Evolutionary conservation across 2,329 filamentous ascomycete species (phyloP).

Genomic region (Calonectria henricotiae): DNA sequence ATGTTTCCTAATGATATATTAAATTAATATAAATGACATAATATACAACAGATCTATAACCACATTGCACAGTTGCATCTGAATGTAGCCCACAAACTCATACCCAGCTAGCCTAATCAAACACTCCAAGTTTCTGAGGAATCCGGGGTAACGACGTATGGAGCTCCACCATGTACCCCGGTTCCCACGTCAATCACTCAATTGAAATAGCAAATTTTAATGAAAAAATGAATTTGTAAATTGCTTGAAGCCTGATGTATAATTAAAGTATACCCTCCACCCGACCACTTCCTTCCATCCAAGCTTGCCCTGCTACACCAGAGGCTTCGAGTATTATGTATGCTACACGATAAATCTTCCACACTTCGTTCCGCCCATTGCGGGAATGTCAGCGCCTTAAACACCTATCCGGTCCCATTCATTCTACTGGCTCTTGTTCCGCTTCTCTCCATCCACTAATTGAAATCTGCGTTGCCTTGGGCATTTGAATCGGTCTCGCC

Average conservation of each 20-base stretch:
- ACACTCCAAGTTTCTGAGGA: conserved; percentile 5
- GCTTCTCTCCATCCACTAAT: conserved; percentile 56
- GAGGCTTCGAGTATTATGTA: conserved; percentile 39
- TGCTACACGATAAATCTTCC: conserved; percentile 36
- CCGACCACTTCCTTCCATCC: conserved; percentile 34
- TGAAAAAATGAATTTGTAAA: conserved; percentile 21
- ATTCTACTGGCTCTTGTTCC: conserved; percentile 2
- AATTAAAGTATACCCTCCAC: conserved; percentile 35
- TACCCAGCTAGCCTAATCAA: conserved; percentile 1
- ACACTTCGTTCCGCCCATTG: conserved; percentile 21
- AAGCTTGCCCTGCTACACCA: conserved; percentile 32
- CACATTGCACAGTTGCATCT: too few relatives aligned
- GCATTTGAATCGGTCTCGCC: conserved; percentile 64
- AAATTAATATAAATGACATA: too few relatives aligned
- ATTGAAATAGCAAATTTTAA: neutral
- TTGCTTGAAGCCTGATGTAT: conserved; percentile 30
- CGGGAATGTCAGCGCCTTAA: conserved; percentile 32
- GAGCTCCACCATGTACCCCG: neutral
- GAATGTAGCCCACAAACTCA: neutral
- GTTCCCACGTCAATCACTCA: neutral
- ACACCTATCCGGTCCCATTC: conserved; percentile 24
- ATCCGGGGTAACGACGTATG: conserved; percentile 20
- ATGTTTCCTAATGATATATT: neutral
- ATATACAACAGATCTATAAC: too few relatives aligned
- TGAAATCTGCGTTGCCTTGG: conserved; percentile 69